Base-by-base conservation (phyloP, 352 stramenopile species). In the Pythium rhizo-oryzae region DNA sequence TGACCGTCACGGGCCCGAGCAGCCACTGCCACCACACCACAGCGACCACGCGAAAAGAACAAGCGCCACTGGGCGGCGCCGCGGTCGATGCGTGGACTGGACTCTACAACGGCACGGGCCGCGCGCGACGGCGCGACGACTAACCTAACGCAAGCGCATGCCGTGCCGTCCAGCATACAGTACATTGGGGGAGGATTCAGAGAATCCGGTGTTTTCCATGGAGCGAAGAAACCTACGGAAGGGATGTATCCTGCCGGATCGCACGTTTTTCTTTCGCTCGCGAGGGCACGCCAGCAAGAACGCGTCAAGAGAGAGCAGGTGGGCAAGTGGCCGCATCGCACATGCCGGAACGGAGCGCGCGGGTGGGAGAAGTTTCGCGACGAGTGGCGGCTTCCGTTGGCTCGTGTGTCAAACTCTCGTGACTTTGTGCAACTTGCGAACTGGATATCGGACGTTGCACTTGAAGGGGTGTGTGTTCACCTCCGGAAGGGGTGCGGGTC, bases 21-120 rank as follows among this genome's bases (percentile, higher is more conserved):
- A 7, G 44, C 44, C 44, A 51, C 19, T 37, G 23, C 39, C 37
- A 56, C 23, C 21, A 33, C n/a, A n/a, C 15, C 1, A 41, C 49
- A 55, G 47, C 51, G 60, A 67, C 60, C 50, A 59, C 60, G 60
- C 60, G 60, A 67, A 60, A 55, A 60, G 60, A 67, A 60, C 13
- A 47, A 47, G 41, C 2, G 19, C 19, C 19, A 25, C 28, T 8
- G 44, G 44, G 4, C 8, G 35, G 35, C 35, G 12, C 35, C 35
- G 13, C 2, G 12, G 35, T 41, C 35, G 6, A 16, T 21, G 51
- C 11, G 18, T 33, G 9, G 15, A 58, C 47, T 21, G 28, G 18
- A 25, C 19, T 59, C 33, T n/a, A 59, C 52, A 19, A 47, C 52
- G 30, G 52, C 30, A 47, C 52, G 52, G 52, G 33, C 52, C 18